Percentiles rank a stretch among this genome's conserved stretches.
Evolutionary conservation across 2,329 filamentous ascomycete genomes (phyloP).

Genomic region (Alternaria arbusti): DNA sequence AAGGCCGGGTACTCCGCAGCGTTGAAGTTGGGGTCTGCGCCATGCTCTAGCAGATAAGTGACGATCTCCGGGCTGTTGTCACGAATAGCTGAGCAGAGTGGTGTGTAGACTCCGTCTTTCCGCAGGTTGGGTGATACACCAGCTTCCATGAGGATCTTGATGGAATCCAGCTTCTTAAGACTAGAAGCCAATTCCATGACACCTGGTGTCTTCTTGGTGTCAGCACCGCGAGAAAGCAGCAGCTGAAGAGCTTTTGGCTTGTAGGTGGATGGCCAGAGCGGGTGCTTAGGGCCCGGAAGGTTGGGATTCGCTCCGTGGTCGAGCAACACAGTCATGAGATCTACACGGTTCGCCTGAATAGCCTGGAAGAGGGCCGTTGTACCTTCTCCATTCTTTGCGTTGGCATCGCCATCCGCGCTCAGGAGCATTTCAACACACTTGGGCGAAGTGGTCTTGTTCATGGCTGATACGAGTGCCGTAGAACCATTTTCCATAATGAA

Average conservation of each 20-base stretch:
- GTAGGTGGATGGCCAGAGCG: slow-evolving; percentile 70
- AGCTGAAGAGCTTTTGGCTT: slow-evolving; percentile 64
- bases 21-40: slow-evolving; percentile 60
- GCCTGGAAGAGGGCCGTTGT: slow-evolving; percentile 69
- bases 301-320: slow-evolving; percentile 71
- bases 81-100: slow-evolving; percentile 71
- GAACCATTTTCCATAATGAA: slow-evolving; percentile 62
- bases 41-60: slow-evolving; percentile 61
- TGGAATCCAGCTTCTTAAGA: slow-evolving; percentile 68
- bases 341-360: slow-evolving; percentile 62
- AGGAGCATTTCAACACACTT: slow-evolving; percentile 65
- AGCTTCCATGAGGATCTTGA: slow-evolving; percentile 63
- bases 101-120: slow-evolving; percentile 72
- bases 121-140: slow-evolving; percentile 67
- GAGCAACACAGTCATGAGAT: slow-evolving; percentile 61
- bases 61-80: slow-evolving; percentile 70
- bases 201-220: slow-evolving; percentile 65
- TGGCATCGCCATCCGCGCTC: slow-evolving; percentile 64
- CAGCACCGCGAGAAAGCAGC: slow-evolving; percentile 65
- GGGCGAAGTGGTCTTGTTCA: slow-evolving; percentile 64
- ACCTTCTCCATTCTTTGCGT: slow-evolving; percentile 66
- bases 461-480: slow-evolving; percentile 65
- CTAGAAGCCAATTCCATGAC: slow-evolving; percentile 69
- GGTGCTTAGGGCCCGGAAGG: slow-evolving; percentile 71
- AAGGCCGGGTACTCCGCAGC: slow-evolving; percentile 70